A percentile compares a stretch with the other conserved stretches of the same genome.
phyloP scores from a whole-genome alignment of 371 early-diverging fungal genomes.

The Batrachochytrium dendrobatidis region DNA sequence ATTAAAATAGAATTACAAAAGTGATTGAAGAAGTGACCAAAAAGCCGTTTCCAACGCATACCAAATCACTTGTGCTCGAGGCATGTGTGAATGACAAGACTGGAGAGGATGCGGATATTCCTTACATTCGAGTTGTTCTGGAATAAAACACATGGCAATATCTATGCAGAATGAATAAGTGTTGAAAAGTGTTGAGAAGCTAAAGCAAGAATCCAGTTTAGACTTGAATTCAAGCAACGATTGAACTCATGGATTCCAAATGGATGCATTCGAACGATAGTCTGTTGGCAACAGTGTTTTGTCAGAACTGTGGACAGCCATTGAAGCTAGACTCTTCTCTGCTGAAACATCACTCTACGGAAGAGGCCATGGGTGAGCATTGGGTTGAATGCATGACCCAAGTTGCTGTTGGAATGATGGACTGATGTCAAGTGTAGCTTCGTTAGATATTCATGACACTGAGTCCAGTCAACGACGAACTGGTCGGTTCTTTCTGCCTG shows the following conservation, averaged over 20 bases:
- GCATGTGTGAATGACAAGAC: conserved; percentile 79
- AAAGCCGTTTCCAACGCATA: conserved; percentile 81
- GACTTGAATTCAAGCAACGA: too few relatives aligned
- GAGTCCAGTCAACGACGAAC: background rate
- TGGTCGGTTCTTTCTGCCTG: too few relatives aligned
- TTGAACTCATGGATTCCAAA: too few relatives aligned
- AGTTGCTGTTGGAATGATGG: background rate
- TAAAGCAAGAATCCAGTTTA: too few relatives aligned
- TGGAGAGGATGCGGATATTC: conserved; percentile 72
- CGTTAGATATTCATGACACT: background rate
- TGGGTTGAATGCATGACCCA: conserved; percentile 1
- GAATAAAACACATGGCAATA: too few relatives aligned
- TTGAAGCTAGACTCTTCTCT: conserved; percentile 21
- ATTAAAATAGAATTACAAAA: conserved; percentile 55
- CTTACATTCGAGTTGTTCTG: conserved; percentile 1
- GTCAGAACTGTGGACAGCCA: conserved; percentile 20
- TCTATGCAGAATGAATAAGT: too few relatives aligned
- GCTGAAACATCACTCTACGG: conserved; percentile 15
- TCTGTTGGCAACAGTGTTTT: conserved; percentile 13
- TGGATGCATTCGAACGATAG: too few relatives aligned
- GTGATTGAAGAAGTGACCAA: conserved; percentile 76
- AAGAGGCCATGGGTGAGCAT: conserved; percentile 17
- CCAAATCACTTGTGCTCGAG: conserved; percentile 75
- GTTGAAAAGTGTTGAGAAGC: too few relatives aligned
- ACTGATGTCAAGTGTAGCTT: background rate